Base-by-base conservation (phyloP, 2,329 filamentous ascomycete species). In the Clonostachys chloroleuca region DNA sequence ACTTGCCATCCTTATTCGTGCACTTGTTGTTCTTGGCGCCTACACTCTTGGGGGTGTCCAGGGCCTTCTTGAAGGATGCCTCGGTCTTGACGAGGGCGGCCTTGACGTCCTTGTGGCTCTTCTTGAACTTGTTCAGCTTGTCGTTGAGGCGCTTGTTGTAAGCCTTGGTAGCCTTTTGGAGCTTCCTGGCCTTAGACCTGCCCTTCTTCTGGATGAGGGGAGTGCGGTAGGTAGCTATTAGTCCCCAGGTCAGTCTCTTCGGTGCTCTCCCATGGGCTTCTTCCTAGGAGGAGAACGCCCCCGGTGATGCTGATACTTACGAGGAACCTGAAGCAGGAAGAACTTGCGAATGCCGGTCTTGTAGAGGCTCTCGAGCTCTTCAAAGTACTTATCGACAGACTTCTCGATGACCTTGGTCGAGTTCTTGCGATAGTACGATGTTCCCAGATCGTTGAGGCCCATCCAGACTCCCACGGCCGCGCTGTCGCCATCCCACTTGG, bases 251-350 rank as follows among this genome's bases (percentile, higher is more conserved):
- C 6, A 14, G 40, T 20, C 8, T 39, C 13, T 30, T 34, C n/a
- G n/a, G n/a, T n/a, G n/a, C n/a, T n/a, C n/a, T n/a, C n/a, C n/a
- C n/a, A n/a, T n/a, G n/a, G n/a, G n/a, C n/a, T n/a, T n/a, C 10
- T 16, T 12, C n/a, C 24, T 30, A 30, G 24, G 24, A 4, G 24
- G 24, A 30, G 8, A 9, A 1, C 6, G 8, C 3, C 8, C 24
- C 24, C 9, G 10, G 10, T 30, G 3, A 30, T 30, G 6, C 8
- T 5, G 2, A 2, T 46, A 50, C 59, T 51, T 46, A 60, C 59
- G 77, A 2, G 83, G 82, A 1, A 84, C 80, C 45, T 73, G 81
- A 30, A 86, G 51, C 45, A 85, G 71, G 3, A 75, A 67, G 50
- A 85, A 85, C 48, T 82, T 81, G 6, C 81, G 66, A 3, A 73